Evolutionary conservation across 2,329 filamentous ascomycete species (phyloP).

Genomic region (Fusarium sp.): DNA sequence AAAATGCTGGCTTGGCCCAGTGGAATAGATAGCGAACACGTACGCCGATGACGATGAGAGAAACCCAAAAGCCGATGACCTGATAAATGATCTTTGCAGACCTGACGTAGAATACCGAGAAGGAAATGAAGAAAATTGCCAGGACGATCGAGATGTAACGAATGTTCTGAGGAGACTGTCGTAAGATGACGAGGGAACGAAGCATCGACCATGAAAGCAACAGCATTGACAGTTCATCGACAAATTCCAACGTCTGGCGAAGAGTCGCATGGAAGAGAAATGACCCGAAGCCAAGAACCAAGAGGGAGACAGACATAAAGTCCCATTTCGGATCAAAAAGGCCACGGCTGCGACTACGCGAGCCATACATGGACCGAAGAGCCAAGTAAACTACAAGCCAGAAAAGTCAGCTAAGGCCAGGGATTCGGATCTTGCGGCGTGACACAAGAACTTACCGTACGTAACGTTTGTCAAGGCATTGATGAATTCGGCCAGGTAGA

Average conservation of each 20-base stretch:
- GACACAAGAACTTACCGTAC: conserved; percentile 50
- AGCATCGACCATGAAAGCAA: conserved; percentile 61
- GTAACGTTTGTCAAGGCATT: conserved; percentile 54
- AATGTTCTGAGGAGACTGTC: conserved; percentile 49
- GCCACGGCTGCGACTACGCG: conserved; percentile 42
- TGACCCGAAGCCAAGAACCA: conserved; percentile 54
- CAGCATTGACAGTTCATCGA: conserved; percentile 69
- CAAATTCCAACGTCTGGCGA: conserved; percentile 54
- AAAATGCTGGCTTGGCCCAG: conserved; percentile 42
- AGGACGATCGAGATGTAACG: conserved; percentile 49
- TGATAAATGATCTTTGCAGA: conserved; percentile 56
- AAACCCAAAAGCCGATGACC: conserved; percentile 48
- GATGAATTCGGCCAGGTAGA: conserved; percentile 56
- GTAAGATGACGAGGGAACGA: conserved; percentile 57
- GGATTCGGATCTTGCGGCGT: not conserved
- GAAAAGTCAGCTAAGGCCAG: conserved; percentile 5
- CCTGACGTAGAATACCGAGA: conserved; percentile 54
- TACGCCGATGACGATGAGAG: conserved; percentile 46
- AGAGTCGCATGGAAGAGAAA: conserved; percentile 57
- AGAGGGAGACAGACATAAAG: conserved; percentile 53
- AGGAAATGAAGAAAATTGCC: conserved; percentile 51
- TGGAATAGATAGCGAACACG: conserved; percentile 50
- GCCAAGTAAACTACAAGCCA: conserved; percentile 52
- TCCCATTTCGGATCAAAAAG: conserved; percentile 48
- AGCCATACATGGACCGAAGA: conserved; percentile 49